These are phyloP conservation scores for Breynia disticha DNA, from an alignment of 441 rosid genomes.

Conservation along the genomic window DNA sequence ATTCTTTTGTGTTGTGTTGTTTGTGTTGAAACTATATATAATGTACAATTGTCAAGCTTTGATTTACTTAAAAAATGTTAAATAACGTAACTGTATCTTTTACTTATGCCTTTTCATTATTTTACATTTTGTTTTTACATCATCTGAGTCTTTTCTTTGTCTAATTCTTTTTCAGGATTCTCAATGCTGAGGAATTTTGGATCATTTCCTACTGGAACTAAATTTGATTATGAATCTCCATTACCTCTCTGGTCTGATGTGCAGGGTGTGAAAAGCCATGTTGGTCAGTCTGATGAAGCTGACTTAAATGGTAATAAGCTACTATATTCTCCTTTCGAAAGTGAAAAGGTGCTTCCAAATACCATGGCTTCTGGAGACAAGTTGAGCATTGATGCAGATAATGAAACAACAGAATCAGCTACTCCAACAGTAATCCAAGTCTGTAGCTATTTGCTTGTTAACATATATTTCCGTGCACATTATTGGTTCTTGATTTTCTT, in stretches of 20 bases:
- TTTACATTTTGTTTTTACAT: not conserved
- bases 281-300: conserved; percentile 18
- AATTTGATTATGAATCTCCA: conserved; percentile 19
- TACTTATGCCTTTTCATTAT: not conserved
- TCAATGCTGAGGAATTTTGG: conserved; percentile 19
- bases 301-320: not conserved
- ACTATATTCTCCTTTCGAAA: too few relatives aligned
- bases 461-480: too few relatives aligned
- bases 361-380: too few relatives aligned
- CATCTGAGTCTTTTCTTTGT: not conserved
- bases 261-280: conserved; percentile 18
- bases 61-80: not conserved
- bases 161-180: conserved; percentile 26
- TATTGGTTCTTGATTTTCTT: too few relatives aligned
- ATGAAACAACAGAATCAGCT: too few relatives aligned
- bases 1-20: too few relatives aligned
- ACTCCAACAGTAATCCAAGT: too few relatives aligned
- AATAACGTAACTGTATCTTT: not conserved
- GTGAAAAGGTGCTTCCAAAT: too few relatives aligned
- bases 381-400: too few relatives aligned
- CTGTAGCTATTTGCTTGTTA: too few relatives aligned
- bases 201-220: conserved; percentile 22
- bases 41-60: not conserved
- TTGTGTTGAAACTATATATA: too few relatives aligned
- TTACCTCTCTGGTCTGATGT: conserved; percentile 25